Evolutionary conservation across 177 flowering plant genomes (phyloP).

Genomic region (Vitis hybrid): DNA sequence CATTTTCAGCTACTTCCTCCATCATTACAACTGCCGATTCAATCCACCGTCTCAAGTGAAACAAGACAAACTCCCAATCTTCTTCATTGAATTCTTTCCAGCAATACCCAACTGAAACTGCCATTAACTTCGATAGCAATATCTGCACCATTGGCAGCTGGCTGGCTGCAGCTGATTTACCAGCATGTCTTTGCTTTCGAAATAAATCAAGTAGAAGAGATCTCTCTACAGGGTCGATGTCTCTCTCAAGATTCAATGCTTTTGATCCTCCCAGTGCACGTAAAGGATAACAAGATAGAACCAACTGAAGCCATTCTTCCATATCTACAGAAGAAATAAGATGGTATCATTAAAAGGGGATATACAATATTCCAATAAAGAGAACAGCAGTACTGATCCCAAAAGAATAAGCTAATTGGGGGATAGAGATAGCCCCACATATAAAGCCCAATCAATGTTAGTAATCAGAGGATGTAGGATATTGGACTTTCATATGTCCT

Average conservation of each 20-base stretch:
- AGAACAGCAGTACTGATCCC: background rate
- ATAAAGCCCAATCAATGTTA: no score
- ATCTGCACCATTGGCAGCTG: slow-evolving; percentile 49
- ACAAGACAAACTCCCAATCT: slow-evolving; percentile 81
- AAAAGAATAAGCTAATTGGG: no score
- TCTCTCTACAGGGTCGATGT: slow-evolving; percentile 47
- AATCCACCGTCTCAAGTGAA: slow-evolving; percentile 59
- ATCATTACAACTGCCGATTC: slow-evolving; percentile 72
- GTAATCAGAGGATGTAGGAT: no score
- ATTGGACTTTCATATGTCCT: no score
- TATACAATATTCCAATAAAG: background rate
- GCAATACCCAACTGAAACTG: slow-evolving; percentile 75
- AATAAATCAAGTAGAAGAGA: slow-evolving; percentile 61
- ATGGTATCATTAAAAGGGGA: background rate
- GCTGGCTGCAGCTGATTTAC: slow-evolving; percentile 26
- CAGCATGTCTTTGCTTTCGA: slow-evolving; percentile 53
- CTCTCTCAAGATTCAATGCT: slow-evolving; percentile 45
- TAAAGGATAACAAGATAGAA: slow-evolving; percentile 78
- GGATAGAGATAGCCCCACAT: no score
- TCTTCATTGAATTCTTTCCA: slow-evolving; percentile 76
- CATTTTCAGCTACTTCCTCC: slow-evolving; percentile 83
- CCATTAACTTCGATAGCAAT: slow-evolving; percentile 55
- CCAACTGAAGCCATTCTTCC: slow-evolving; percentile 78
- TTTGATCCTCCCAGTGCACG: slow-evolving; percentile 30
- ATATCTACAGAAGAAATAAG: slow-evolving; percentile 46